phyloP scores from a whole-genome alignment of 192 early-diverging fungal genomes.

The Entophlyctis luteolus region DNA sequence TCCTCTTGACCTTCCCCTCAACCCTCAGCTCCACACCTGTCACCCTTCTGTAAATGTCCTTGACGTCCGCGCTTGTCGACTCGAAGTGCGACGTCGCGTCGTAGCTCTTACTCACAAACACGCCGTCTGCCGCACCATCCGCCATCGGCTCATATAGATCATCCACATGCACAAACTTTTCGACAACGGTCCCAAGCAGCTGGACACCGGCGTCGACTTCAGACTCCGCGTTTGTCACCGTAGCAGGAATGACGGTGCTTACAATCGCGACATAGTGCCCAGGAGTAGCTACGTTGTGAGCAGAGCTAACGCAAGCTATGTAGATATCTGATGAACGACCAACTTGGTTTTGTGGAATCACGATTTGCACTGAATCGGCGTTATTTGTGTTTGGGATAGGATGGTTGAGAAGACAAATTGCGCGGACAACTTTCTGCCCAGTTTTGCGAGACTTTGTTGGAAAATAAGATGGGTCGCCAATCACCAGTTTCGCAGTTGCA shows the following conservation, averaged over 20 bases:
- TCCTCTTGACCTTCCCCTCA: slow-evolving; percentile 55
- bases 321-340: slow-evolving; percentile 88
- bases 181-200: slow-evolving; percentile 82
- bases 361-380: slow-evolving; percentile 88
- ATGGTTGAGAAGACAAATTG: slow-evolving; percentile 87
- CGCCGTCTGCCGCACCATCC: slow-evolving; percentile 75
- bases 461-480: slow-evolving; percentile 96
- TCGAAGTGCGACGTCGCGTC: slow-evolving; percentile 99
- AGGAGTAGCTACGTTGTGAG: slow-evolving; percentile 87
- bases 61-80: slow-evolving; percentile 92
- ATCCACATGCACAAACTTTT: slow-evolving; percentile 85
- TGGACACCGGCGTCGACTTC: slow-evolving; percentile 83
- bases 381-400: slow-evolving; percentile 85
- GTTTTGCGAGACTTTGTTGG: slow-evolving; percentile 69
- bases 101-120: slow-evolving; percentile 90
- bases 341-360: slow-evolving; percentile 97
- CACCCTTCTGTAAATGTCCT: slow-evolving; percentile 76
- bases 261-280: slow-evolving; percentile 90
- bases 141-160: slow-evolving; percentile 80
- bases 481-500: slow-evolving; percentile 78
- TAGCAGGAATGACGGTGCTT: slow-evolving; percentile 82
- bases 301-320: slow-evolving; percentile 79
- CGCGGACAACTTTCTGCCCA: slow-evolving; percentile 85
- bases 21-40: slow-evolving; percentile 56
- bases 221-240: slow-evolving; percentile 80